These are phyloP conservation scores for Mycosarcoma mackinlayi DNA, from an alignment of 1,284 basidiomycete species.

Conservation along the genomic window DNA sequence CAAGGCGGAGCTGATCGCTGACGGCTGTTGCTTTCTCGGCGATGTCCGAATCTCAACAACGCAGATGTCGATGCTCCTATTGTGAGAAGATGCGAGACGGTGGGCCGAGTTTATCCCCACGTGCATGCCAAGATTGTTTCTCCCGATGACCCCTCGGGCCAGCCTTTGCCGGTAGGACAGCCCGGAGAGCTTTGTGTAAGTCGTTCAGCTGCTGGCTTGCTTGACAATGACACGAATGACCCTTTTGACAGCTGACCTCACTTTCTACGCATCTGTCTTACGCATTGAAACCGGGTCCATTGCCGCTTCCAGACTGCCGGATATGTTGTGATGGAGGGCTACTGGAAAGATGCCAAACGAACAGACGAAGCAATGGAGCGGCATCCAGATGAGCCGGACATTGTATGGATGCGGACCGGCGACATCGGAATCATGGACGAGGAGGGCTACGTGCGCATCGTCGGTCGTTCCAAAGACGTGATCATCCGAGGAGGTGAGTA, in stretches of 20 bases:
- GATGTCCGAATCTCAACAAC: neutral
- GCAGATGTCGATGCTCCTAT: constrained; percentile 73
- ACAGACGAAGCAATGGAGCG: constrained; percentile 75
- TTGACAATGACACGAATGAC: neutral
- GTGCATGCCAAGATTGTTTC: constrained; percentile 80
- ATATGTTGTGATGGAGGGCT: constrained; percentile 83
- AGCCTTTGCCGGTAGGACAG: constrained; percentile 57
- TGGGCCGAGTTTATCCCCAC: constrained; percentile 80
- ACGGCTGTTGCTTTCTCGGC: neutral
- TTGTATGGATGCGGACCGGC: constrained; percentile 85
- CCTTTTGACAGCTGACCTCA: constrained; percentile 8
- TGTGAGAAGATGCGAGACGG: constrained; percentile 80
- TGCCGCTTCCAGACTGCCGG: constrained; percentile 72
- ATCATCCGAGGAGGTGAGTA: constrained; percentile 91
- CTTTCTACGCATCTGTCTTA: no score
- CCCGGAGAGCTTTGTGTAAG: constrained; percentile 77
- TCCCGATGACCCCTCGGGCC: constrained; percentile 70
- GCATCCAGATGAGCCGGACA: constrained; percentile 70
- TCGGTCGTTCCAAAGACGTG: constrained; percentile 79
- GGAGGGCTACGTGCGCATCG: constrained; percentile 80
- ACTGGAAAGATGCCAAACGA: constrained; percentile 80
- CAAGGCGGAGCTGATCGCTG: no score
- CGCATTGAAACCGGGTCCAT: no score
- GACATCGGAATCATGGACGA: constrained; percentile 84
- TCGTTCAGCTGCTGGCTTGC: neutral